Evolutionary conservation across 2,329 filamentous ascomycete species (phyloP).

Genomic region (Chaetomium sp.): DNA sequence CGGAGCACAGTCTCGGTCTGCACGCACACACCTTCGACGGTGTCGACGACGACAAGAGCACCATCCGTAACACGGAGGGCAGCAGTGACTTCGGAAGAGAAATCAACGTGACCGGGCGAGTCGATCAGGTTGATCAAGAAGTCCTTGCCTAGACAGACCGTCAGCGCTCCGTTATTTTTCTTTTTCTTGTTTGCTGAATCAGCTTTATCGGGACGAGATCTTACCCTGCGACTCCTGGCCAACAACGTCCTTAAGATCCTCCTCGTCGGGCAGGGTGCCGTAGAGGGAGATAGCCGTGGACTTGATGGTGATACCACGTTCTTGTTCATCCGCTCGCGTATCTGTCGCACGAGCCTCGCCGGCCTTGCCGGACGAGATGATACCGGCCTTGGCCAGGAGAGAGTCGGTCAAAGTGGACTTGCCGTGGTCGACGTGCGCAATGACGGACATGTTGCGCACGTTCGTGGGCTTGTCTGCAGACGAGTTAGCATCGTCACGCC

Average conservation of each 20-base stretch:
- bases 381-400: slow-evolving; percentile 97
- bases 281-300: slow-evolving; percentile 99
- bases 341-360: slow-evolving; percentile 95
- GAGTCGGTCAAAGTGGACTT: slow-evolving; percentile 99
- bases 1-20: slow-evolving; percentile 99
- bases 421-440: slow-evolving; percentile 99
- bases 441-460: slow-evolving; percentile 95
- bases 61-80: slow-evolving; percentile 99
- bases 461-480: slow-evolving; percentile 67
- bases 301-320: slow-evolving; percentile 99
- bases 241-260: slow-evolving; percentile 92
- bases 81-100: slow-evolving; percentile 98
- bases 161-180: slow-evolving; percentile 5
- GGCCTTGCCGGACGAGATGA: slow-evolving; percentile 96
- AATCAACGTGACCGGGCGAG: slow-evolving; percentile 99
- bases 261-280: slow-evolving; percentile 69
- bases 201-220: background rate
- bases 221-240: slow-evolving; percentile 69
- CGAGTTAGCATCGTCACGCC: slow-evolving; percentile 11
- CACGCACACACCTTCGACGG: slow-evolving; percentile 98
- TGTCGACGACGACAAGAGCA: slow-evolving; percentile 99
- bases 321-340: slow-evolving; percentile 95
- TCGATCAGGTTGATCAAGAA: slow-evolving; percentile 99
- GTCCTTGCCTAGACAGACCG: slow-evolving; percentile 54
- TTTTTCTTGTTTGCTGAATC: background rate